Conservation (phyloP, 768 basidiomycete genomes). For the Ramaria sp. region DNA sequence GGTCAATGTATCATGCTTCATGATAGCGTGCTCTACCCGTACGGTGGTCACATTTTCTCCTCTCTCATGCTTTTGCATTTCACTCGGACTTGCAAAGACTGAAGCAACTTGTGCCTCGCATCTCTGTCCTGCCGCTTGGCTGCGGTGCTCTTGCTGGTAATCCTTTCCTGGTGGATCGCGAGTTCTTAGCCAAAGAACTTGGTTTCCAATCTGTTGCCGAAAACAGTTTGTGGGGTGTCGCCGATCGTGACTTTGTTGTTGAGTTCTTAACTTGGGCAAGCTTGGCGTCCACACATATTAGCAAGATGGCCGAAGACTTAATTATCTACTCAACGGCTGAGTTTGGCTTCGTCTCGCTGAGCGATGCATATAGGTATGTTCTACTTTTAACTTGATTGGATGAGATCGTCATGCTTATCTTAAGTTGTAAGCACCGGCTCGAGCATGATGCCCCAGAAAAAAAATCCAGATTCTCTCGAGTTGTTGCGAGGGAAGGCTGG, state of each 20-base stretch:
- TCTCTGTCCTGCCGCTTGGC: conserved; percentile 90
- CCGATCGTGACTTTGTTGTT: conserved; percentile 93
- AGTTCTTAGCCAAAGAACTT: conserved; percentile 83
- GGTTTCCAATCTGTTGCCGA: conserved; percentile 83
- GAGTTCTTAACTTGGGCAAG: conserved; percentile 98
- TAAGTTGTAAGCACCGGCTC: conserved; percentile 70
- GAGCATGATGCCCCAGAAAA: conserved; percentile 99
- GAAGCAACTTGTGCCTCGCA: conserved; percentile 72
- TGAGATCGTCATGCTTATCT: conserved; percentile 6
- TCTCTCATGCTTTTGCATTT: conserved; percentile 93
- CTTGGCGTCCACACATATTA: conserved; percentile 87
- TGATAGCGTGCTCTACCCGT: conserved; percentile 91
- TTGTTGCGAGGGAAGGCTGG: conserved; percentile 92
- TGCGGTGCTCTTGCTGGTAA: conserved; percentile 95
- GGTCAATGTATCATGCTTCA: neutral
- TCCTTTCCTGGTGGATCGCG: conserved; percentile 88
- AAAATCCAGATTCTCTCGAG: conserved; percentile 95
- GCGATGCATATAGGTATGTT: conserved; percentile 89
- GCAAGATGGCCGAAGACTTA: conserved; percentile 90
- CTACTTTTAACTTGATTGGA: conserved; percentile 1
- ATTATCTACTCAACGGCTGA: conserved; percentile 96
- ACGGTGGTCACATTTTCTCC: conserved; percentile 93
- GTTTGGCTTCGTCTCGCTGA: conserved; percentile 92
- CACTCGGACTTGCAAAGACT: conserved; percentile 81
- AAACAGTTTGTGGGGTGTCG: conserved; percentile 95